These are phyloP conservation scores for Rosa hybrid DNA, from an alignment of 331 rosid genomes.

Conservation along the genomic window DNA sequence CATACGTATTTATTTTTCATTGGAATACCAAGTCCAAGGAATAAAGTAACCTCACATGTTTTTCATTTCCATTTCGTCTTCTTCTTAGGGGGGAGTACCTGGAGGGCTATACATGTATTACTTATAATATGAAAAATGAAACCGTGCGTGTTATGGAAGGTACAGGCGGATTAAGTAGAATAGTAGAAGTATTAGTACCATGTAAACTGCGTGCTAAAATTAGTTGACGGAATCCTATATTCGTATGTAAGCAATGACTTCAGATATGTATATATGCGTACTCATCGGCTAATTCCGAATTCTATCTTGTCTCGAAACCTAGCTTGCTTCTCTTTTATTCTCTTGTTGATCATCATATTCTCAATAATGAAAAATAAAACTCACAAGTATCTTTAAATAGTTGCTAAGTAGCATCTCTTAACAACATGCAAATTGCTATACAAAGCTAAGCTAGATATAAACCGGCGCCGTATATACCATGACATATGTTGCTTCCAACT, in stretches of 20 bases:
- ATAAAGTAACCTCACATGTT: slow-evolving; percentile 12
- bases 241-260: slow-evolving; percentile 35
- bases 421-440: neutral
- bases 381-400: neutral
- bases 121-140: neutral
- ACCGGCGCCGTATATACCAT: neutral
- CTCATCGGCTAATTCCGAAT: neutral
- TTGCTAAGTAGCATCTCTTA: neutral
- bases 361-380: neutral
- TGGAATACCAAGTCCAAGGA: neutral
- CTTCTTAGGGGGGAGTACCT: slow-evolving; percentile 7
- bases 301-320: neutral
- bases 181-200: neutral
- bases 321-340: neutral
- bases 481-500: neutral
- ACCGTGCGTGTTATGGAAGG: neutral
- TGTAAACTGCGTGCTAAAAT: neutral
- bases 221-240: neutral
- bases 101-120: neutral
- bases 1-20: neutral
- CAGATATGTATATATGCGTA: neutral
- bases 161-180: neutral
- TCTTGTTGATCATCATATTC: neutral
- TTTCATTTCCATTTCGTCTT: neutral
- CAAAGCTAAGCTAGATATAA: neutral